A percentile compares a stretch with the other conserved stretches of the same genome.
These are phyloP conservation scores for Hsuehochloa calcarea DNA, from an alignment of 176 grass and related monocot species.

Conservation along the genomic window DNA sequence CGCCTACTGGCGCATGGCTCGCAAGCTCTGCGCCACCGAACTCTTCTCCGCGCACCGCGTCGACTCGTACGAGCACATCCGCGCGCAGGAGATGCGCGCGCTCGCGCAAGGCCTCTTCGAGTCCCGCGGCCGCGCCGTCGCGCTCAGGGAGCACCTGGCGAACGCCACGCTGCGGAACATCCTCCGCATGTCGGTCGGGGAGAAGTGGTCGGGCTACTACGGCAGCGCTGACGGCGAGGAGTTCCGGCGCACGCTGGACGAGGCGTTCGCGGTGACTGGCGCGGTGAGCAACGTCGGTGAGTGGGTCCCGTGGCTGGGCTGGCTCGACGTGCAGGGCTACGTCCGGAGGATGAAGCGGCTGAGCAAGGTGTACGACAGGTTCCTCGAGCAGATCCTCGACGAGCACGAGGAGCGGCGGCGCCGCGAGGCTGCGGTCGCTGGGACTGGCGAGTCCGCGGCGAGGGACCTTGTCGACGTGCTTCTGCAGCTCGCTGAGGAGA, in stretches of 20 bases:
- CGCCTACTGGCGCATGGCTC: slow-evolving; percentile 57
- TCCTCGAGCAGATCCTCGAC: slow-evolving; percentile 55
- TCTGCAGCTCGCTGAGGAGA: no score
- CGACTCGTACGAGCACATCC: slow-evolving; percentile 31
- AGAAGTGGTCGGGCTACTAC: slow-evolving; percentile 43
- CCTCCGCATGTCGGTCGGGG: slow-evolving; percentile 57
- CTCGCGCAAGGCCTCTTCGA: slow-evolving; percentile 29
- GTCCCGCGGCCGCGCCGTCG: background rate
- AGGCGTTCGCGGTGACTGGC: slow-evolving; percentile 57
- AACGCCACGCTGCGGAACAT: slow-evolving; percentile 47
- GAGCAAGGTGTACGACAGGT: slow-evolving; percentile 34
- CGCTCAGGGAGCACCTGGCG: slow-evolving; percentile 43
- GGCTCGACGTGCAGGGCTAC: slow-evolving; percentile 58
- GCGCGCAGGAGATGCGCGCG: background rate
- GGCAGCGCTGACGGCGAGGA: slow-evolving; percentile 37
- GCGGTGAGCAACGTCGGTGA: slow-evolving; percentile 54
- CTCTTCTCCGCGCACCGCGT: slow-evolving; percentile 57
- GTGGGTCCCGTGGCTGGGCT: slow-evolving; percentile 50
- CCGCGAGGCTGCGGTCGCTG: no score
- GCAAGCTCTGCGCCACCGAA: slow-evolving; percentile 59
- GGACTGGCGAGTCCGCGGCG: no score
- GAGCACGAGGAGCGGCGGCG: background rate
- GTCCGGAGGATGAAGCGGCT: slow-evolving; percentile 49
- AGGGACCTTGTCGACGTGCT: no score
- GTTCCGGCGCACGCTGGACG: slow-evolving; percentile 57